Conservation (phyloP, 108 stramenopile genomes). For the Pinguiococcus pyrenoidosus region DNA sequence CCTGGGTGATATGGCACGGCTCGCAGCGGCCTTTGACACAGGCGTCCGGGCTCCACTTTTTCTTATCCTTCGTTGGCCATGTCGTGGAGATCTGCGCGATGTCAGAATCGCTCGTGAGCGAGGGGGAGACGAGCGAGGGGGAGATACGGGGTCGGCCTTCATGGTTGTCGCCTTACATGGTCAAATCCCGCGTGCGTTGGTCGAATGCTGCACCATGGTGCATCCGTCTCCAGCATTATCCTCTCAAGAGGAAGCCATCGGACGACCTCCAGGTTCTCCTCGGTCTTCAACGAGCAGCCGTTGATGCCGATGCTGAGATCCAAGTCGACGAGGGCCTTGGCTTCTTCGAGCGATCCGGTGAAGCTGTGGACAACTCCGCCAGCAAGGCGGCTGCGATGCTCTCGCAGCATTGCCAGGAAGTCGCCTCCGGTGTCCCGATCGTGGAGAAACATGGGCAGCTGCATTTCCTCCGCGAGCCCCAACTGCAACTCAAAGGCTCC, state of each 20-base stretch:
- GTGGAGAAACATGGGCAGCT: slow-evolving; percentile 81
- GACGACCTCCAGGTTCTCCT: slow-evolving; percentile 63
- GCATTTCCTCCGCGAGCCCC: slow-evolving; percentile 37
- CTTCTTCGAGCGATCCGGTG: slow-evolving; percentile 67
- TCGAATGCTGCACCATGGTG: slow-evolving; percentile 79
- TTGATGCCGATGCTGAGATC: slow-evolving; percentile 85
- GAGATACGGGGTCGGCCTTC: no score
- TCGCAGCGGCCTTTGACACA: slow-evolving; percentile 72
- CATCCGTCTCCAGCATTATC: slow-evolving; percentile 87
- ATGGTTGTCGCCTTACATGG: slow-evolving; percentile 40
- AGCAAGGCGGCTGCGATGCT: slow-evolving; percentile 34
- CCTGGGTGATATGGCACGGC: slow-evolving; percentile 68
- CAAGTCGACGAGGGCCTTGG: slow-evolving; percentile 52
- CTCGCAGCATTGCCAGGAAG: slow-evolving; percentile 47
- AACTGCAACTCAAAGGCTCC: slow-evolving; percentile 67
- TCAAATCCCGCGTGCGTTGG: slow-evolving; percentile 56
- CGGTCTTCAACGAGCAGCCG: slow-evolving; percentile 81
- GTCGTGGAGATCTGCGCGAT: no score
- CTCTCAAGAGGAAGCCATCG: slow-evolving; percentile 56
- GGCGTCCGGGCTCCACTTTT: slow-evolving; percentile 46
- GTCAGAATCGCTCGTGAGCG: no score
- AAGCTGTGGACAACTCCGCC: slow-evolving; percentile 23
- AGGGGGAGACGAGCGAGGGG: no score
- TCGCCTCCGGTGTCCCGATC: slow-evolving; percentile 69
- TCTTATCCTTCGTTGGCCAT: slow-evolving; percentile 57